Percentiles rank a stretch among this genome's conserved stretches.
Conservation (phyloP, 352 stramenopile genomes). For the Saprolegnia diclina region DNA sequence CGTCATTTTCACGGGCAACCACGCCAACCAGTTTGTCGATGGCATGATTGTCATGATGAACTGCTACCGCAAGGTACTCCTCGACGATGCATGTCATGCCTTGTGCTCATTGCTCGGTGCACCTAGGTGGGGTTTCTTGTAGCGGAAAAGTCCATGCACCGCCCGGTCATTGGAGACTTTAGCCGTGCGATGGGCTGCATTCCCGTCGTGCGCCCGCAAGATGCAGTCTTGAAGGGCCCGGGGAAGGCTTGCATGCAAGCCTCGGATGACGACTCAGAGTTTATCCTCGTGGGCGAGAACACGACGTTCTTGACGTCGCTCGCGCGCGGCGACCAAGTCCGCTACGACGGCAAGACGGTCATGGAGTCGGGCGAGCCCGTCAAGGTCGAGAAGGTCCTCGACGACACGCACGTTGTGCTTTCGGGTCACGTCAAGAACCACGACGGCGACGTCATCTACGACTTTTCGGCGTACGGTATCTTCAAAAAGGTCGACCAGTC, state of each 20-base stretch:
- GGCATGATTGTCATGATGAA: constrained; percentile 94
- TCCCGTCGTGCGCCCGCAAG: constrained; percentile 95
- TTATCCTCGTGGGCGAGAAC: constrained; percentile 51
- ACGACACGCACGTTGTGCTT: constrained; percentile 79
- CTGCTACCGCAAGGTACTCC: constrained; percentile 81
- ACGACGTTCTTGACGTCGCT: constrained; percentile 34
- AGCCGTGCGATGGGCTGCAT: constrained; percentile 94
- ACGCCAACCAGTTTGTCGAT: constrained; percentile 99
- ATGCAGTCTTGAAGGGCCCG: constrained; percentile 66
- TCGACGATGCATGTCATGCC: neutral
- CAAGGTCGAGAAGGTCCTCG: constrained; percentile 77
- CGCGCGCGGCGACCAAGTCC: constrained; percentile 60
- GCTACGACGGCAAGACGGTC: constrained; percentile 66
- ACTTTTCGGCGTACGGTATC: constrained; percentile 68
- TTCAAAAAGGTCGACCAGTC: constrained; percentile 90
- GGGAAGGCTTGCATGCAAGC: constrained; percentile 57
- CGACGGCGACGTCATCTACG: constrained; percentile 14
- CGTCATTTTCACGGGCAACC: constrained; percentile 97
- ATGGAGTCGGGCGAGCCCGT: constrained; percentile 77
- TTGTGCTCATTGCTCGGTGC: neutral
- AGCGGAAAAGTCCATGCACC: constrained; percentile 94
- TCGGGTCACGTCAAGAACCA: constrained; percentile 41
- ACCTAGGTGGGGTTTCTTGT: constrained; percentile 92
- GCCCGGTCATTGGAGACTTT: constrained; percentile 92
- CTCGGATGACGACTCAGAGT: constrained; percentile 32